Evolutionary conservation across 139 green algal species (phyloP), one percentile per base, ranked within the genome.

Genomic region (Haematococcus sp.): DNA sequence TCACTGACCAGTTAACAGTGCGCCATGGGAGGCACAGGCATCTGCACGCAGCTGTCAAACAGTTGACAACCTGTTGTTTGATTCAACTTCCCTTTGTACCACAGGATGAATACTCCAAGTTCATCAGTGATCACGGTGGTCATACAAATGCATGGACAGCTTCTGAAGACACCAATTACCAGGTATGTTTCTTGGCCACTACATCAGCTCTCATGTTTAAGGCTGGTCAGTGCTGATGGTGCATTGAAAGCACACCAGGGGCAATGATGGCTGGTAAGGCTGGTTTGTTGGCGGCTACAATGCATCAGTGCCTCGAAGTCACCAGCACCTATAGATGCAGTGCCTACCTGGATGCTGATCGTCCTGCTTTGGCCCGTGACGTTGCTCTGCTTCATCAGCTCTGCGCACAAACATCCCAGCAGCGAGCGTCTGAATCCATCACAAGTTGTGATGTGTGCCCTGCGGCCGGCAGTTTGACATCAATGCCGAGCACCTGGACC

Each of bases 91-190:
- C n/a, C n/a, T n/a, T 11, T 49, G 40, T 49, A 11, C 7, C 11
- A 49, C 71, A 72, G 60, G 28, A 61, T 35, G 28, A 65, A 35
- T 71, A 71, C 64, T 56, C 31, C 35, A 71, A 74, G 76, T 88
- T 83, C 69, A 78, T 84, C 43, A 77, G 40, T 31, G 83, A 88
- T 27, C 74, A 74, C 28, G 83, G 93, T 11, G 93, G 93, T n/a
- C 74, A 74, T 68, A 96, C 89, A 31, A 98, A 98, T 73, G 93
- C 93, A 2, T 98, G 89, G 80, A 98, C 93, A 4, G 56, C 83
- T 2, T 75, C 79, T 22, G 83, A 90, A 76, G 76, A 89, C 83
- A 98, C 93, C 52, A 97, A 98, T 83, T 98, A 96, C 74, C 88
- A 96, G 68, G 79, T 84, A 59, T 51, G 70, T 7, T 16, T 5